A percentile compares a stretch with the other conserved stretches of the same genome.
phyloP scores from a whole-genome alignment of 1,139 yeast genomes.

The Meyerozyma sp. region DNA sequence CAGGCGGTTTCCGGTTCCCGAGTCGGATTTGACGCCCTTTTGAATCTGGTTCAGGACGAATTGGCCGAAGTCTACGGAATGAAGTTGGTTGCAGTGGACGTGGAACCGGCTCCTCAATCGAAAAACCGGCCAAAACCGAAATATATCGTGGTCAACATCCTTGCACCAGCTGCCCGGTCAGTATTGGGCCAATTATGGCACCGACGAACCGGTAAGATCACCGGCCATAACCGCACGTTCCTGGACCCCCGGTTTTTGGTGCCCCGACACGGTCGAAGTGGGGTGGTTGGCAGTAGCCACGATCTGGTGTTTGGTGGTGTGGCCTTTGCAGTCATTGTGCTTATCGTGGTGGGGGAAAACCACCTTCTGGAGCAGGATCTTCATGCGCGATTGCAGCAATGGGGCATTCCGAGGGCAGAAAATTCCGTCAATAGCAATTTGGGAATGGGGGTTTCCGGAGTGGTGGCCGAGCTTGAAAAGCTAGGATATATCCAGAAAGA shows the following conservation, averaged over 20 bases:
- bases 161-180: constrained; percentile 16
- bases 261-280: constrained; percentile 11
- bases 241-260: constrained; percentile 13
- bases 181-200: constrained; percentile 15
- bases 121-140: constrained; percentile 3
- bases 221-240: constrained; percentile 9
- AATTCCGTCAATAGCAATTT: constrained; percentile 19
- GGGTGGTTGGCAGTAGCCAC: constrained; percentile 14
- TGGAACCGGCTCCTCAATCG: constrained; percentile 1
- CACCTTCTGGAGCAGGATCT: constrained; percentile 26
- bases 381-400: constrained; percentile 14
- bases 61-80: constrained; percentile 28
- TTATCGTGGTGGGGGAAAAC: constrained; percentile 27
- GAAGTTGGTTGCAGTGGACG: constrained; percentile 16
- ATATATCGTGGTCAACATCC: constrained; percentile 15
- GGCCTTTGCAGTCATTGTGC: constrained; percentile 21
- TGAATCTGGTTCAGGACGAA: constrained; percentile 14
- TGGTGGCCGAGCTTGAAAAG: constrained; percentile 27
- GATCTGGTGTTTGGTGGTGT: constrained; percentile 17
- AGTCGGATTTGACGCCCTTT: constrained; percentile 13
- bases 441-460: constrained; percentile 17
- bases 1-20: constrained; percentile 13
- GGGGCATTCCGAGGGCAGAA: constrained; percentile 25
- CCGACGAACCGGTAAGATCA: constrained; percentile 6
- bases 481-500: constrained; percentile 26